A percentile compares a stretch with the other conserved stretches of the same genome.
phyloP scores from a whole-genome alignment of 2,329 filamentous ascomycete species.

The Trichophyton simii region DNA sequence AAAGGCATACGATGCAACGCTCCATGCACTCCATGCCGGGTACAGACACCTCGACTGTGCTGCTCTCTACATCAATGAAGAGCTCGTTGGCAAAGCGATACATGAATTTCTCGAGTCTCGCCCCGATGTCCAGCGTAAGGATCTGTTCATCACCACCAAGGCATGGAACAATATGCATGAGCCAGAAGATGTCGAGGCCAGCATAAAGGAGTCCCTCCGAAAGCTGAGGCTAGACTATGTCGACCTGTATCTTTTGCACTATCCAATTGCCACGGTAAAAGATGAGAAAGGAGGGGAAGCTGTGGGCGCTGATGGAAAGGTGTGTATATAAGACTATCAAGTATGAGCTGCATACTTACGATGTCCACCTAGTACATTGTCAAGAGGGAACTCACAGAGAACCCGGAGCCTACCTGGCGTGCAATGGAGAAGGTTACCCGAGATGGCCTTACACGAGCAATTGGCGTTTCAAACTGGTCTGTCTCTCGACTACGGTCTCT shows the following conservation, averaged over 20 bases:
- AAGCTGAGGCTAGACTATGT: conserved; percentile 59
- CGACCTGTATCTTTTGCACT: conserved; percentile 53
- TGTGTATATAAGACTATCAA: conserved; percentile 9
- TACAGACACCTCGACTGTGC: conserved; percentile 47
- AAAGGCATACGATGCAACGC: conserved; percentile 44
- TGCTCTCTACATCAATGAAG: conserved; percentile 44
- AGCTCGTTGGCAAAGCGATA: conserved; percentile 41
- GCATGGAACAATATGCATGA: conserved; percentile 44
- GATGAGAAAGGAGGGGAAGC: conserved; percentile 2
- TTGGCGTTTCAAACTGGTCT: conserved; percentile 67
- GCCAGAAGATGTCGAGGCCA: conserved; percentile 35
- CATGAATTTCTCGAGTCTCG: conserved; percentile 43
- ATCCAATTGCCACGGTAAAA: conserved; percentile 32
- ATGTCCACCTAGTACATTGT: conserved; percentile 38
- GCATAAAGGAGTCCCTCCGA: conserved; percentile 48
- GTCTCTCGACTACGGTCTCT: conserved; percentile 39
- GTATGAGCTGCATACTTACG: conserved; percentile 5
- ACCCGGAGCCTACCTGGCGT: conserved; percentile 52
- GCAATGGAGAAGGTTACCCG: conserved; percentile 50
- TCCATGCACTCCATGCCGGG: conserved; percentile 38
- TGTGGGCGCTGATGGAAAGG: background rate
- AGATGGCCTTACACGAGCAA: conserved; percentile 52
- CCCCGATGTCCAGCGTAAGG: conserved; percentile 36
- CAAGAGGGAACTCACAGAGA: conserved; percentile 52
- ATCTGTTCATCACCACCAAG: conserved; percentile 42